A percentile compares a stretch with the other conserved stretches of the same genome.
Evolutionary conservation across 306 rosid genomes (phyloP).

Genomic region (Lablab purpureus): DNA sequence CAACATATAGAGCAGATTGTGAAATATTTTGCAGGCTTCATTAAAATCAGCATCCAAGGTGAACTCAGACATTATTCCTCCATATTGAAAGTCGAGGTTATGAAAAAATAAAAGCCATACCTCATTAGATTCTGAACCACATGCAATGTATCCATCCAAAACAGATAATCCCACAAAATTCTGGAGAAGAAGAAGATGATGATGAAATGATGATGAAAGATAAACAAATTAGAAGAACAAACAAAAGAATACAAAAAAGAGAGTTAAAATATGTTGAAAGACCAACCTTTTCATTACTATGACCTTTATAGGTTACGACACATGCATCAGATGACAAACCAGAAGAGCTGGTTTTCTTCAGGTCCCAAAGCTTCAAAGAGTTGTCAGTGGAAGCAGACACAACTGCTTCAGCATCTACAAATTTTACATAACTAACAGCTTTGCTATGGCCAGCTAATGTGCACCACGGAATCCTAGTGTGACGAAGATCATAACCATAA

Average conservation of each 20-base stretch:
- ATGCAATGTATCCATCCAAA: constrained; percentile 71
- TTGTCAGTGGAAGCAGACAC: constrained; percentile 84
- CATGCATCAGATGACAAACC: constrained; percentile 61
- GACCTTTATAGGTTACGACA: constrained; percentile 66
- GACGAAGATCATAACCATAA: constrained; percentile 92
- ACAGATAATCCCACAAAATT: constrained; percentile 80
- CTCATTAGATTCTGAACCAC: constrained; percentile 90
- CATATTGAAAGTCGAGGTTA: background rate
- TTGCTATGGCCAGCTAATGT: constrained; percentile 81
- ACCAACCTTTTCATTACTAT: constrained; percentile 76
- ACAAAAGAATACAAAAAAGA: background rate
- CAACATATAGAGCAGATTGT: background rate
- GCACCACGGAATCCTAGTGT: constrained; percentile 85
- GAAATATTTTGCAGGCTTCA: background rate
- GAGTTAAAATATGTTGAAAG: background rate
- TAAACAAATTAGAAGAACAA: constrained; percentile 50
- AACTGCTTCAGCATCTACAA: constrained; percentile 77
- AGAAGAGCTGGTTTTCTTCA: constrained; percentile 61
- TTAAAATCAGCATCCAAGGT: background rate
- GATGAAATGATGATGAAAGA: background rate
- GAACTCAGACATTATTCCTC: background rate
- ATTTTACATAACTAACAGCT: constrained; percentile 92
- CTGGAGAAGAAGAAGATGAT: constrained; percentile 49
- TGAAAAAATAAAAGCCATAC: constrained; percentile 40
- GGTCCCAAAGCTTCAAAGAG: constrained; percentile 80